These are phyloP conservation scores for Dioszegia aurantiaca DNA, from an alignment of 768 basidiomycete genomes.

Conservation along the genomic window DNA sequence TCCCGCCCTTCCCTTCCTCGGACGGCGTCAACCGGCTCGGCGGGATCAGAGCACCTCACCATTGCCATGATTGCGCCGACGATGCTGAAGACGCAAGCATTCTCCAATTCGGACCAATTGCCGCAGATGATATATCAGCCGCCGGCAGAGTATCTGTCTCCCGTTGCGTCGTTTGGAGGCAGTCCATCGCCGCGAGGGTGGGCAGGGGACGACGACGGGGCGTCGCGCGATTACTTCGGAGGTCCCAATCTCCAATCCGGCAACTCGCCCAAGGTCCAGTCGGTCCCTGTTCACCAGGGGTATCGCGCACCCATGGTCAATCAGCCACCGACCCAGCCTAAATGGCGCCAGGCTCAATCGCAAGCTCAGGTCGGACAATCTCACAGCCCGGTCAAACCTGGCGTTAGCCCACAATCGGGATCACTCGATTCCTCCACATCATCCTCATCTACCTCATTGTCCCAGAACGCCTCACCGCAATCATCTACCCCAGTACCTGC, in stretches of 20 bases:
- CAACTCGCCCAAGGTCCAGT: constrained; percentile 7
- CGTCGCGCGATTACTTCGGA: constrained; percentile 62
- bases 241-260: constrained; percentile 57
- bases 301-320: constrained; percentile 30
- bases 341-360: constrained; percentile 27
- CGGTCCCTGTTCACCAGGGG: constrained; percentile 9
- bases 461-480: constrained; percentile 50
- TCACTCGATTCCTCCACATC: constrained; percentile 45
- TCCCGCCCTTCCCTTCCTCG: constrained; percentile 46
- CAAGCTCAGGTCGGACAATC: not conserved
- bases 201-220: constrained; percentile 53
- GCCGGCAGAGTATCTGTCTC: constrained; percentile 45
- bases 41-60: constrained; percentile 60
- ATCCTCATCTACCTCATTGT: constrained; percentile 50
- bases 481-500: constrained; percentile 23
- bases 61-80: constrained; percentile 76
- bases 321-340: constrained; percentile 37
- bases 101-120: constrained; percentile 17
- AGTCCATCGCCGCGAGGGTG: constrained; percentile 53
- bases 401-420: not conserved
- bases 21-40: constrained; percentile 33
- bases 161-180: constrained; percentile 29
- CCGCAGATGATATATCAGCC: constrained; percentile 53
- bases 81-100: constrained; percentile 69
- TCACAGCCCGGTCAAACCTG: not conserved